These are phyloP conservation scores for Papilionanthe hybrid DNA, from an alignment of 116 monocot species.

Conservation along the genomic window DNA sequence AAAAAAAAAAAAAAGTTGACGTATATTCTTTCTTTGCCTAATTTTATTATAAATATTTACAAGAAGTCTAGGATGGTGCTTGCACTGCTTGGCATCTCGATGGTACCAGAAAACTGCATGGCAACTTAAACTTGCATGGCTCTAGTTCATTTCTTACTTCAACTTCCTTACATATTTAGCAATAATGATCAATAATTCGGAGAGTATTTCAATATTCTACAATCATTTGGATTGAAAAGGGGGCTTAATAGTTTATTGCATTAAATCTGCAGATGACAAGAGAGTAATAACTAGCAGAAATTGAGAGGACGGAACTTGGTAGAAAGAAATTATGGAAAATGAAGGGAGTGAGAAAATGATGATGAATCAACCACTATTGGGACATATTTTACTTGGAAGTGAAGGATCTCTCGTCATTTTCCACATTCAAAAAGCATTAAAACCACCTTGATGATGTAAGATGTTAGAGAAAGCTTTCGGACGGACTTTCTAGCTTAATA, in stretches of 20 bases:
- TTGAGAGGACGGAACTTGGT: neutral
- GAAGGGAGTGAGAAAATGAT: neutral
- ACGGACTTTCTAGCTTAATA: too few relatives aligned
- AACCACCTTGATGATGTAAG: neutral
- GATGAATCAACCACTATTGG: neutral
- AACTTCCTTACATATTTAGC: neutral
- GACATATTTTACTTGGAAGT: neutral
- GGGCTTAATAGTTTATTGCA: neutral
- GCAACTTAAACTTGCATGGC: neutral
- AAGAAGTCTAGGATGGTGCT: neutral
- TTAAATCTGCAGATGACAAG: neutral
- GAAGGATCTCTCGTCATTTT: neutral
- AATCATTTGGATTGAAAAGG: neutral
- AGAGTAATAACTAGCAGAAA: neutral
- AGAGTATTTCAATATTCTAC: neutral
- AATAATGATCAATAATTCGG: neutral
- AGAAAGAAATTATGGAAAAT: neutral
- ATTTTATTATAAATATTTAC: neutral
- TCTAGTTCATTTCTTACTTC: neutral
- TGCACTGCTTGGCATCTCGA: neutral
- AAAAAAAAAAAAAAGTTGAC: neutral
- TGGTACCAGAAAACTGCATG: neutral
- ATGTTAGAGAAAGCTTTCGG: too few relatives aligned
- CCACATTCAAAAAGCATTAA: neutral
- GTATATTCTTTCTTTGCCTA: neutral